A percentile compares a stretch with the other conserved stretches of the same genome.
Conservation (phyloP, 2,329 filamentous ascomycete genomes). For the Fusarium fujikuroi region DNA sequence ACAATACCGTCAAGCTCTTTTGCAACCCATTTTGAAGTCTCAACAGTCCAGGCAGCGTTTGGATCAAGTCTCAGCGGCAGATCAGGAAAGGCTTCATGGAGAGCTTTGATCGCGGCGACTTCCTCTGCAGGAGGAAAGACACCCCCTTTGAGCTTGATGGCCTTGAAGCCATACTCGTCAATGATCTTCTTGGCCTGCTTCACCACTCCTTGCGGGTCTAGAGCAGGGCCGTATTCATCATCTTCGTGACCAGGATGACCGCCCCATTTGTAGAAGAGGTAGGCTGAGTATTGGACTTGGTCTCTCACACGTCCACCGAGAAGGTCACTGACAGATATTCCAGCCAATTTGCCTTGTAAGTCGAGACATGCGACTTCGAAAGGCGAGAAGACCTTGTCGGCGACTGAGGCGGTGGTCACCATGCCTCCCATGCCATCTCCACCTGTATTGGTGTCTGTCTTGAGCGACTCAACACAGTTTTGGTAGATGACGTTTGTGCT, state of each 20-base stretch:
- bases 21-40: slow-evolving; percentile 53
- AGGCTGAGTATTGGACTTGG: slow-evolving; percentile 55
- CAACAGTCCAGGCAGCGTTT: slow-evolving; percentile 53
- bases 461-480: slow-evolving; percentile 79
- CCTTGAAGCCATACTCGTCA: slow-evolving; percentile 56
- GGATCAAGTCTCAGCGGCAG: slow-evolving; percentile 52
- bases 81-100: slow-evolving; percentile 51
- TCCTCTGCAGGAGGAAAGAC: slow-evolving; percentile 54
- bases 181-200: slow-evolving; percentile 52
- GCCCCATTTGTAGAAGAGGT: slow-evolving; percentile 57
- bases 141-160: slow-evolving; percentile 57
- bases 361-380: slow-evolving; percentile 57
- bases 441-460: slow-evolving; percentile 58
- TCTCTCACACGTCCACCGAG: slow-evolving; percentile 54
- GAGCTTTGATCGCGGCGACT: slow-evolving; percentile 52
- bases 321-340: slow-evolving; percentile 52
- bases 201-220: slow-evolving; percentile 50
- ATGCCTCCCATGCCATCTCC: slow-evolving; percentile 70
- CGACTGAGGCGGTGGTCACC: slow-evolving; percentile 55
- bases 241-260: slow-evolving; percentile 53
- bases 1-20: slow-evolving; percentile 51
- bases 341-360: slow-evolving; percentile 54
- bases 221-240: slow-evolving; percentile 53
- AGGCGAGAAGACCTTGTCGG: slow-evolving; percentile 55
- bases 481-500: slow-evolving; percentile 88